These are phyloP conservation scores for Macadamia integrifolia DNA, from an alignment of 164 flowering plant genomes.

Conservation along the genomic window DNA sequence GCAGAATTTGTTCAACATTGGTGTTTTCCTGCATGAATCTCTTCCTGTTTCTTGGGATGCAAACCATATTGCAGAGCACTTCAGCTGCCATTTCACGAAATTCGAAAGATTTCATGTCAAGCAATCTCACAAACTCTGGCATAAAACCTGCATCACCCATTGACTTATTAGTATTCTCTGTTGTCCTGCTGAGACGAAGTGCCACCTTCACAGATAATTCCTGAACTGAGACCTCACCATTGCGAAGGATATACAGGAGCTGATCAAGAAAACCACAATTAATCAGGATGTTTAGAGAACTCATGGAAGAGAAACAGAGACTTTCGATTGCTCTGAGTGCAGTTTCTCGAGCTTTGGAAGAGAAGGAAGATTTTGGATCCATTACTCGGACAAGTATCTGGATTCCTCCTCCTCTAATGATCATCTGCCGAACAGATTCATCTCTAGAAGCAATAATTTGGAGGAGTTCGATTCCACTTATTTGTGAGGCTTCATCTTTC, in stretches of 20 bases:
- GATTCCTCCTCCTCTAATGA: slow-evolving; percentile 60
- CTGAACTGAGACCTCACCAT: slow-evolving; percentile 58
- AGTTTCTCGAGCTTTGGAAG: slow-evolving; percentile 48
- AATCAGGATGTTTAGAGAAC: slow-evolving; percentile 29
- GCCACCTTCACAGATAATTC: slow-evolving; percentile 64
- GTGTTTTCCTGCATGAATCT: slow-evolving; percentile 55
- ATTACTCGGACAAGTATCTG: slow-evolving; percentile 38
- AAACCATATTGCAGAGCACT: slow-evolving; percentile 49
- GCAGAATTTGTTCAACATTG: slow-evolving; percentile 42
- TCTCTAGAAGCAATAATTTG: slow-evolving; percentile 55
- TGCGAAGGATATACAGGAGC: slow-evolving; percentile 39
- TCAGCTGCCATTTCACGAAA: slow-evolving; percentile 76
- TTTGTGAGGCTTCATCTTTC: slow-evolving; percentile 47
- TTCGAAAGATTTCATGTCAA: slow-evolving; percentile 63
- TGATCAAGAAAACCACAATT: slow-evolving; percentile 50
- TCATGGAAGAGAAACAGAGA: slow-evolving; percentile 44
- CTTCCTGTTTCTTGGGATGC: slow-evolving; percentile 53
- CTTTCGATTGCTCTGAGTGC: slow-evolving; percentile 57
- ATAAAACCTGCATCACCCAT: slow-evolving; percentile 85
- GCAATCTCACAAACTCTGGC: slow-evolving; percentile 57
- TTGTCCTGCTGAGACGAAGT: slow-evolving; percentile 38
- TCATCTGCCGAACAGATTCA: slow-evolving; percentile 33
- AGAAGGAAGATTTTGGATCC: slow-evolving; percentile 39
- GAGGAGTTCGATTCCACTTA: slow-evolving; percentile 53
- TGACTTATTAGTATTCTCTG: slow-evolving; percentile 65